Conservation (phyloP, 345 rosid genomes). For the Aquilaria yunnanensis region DNA sequence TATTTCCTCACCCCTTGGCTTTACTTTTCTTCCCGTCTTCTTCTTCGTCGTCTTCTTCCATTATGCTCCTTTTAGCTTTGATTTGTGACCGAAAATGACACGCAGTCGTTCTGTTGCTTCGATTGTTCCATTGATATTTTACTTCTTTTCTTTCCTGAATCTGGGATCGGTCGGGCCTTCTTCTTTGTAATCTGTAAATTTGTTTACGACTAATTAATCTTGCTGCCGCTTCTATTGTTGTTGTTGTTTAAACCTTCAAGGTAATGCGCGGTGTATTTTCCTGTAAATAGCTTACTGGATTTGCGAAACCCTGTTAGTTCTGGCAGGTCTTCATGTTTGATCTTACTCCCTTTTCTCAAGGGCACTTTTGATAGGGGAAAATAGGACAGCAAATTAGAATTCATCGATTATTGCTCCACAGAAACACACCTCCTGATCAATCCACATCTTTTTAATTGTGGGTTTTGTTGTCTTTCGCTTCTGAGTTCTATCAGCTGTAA, state of each 20-base stretch:
- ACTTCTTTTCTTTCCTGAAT: conserved; percentile 19
- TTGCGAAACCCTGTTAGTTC: conserved; percentile 14
- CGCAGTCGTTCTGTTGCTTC: conserved; percentile 18
- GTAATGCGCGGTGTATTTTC: too few species aligned
- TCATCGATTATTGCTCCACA: conserved; percentile 18
- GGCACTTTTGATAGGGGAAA: conserved; percentile 3
- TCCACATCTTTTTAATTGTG: conserved; percentile 63
- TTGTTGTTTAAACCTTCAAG: conserved; percentile 8
- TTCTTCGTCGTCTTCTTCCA: conserved; percentile 11
- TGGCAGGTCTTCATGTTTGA: conserved; percentile 10
- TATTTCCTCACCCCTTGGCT: background rate
- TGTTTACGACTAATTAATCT: background rate
- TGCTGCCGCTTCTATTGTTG: conserved; percentile 3
- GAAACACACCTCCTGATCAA: conserved; percentile 20
- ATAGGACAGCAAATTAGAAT: conserved; percentile 8
- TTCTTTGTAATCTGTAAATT: background rate
- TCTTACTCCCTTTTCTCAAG: conserved; percentile 27
- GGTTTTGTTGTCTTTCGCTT: conserved; percentile 13
- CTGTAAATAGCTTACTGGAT: conserved; percentile 30
- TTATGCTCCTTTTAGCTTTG: conserved; percentile 7
- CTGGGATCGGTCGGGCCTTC: conserved; percentile 29
- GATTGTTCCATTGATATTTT: conserved; percentile 29
- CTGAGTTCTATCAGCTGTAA: background rate
- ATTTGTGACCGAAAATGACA: background rate
- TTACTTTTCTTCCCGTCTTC: background rate